Conservation (phyloP, 108 stramenopile species). For the Skeletonema grethae region DNA sequence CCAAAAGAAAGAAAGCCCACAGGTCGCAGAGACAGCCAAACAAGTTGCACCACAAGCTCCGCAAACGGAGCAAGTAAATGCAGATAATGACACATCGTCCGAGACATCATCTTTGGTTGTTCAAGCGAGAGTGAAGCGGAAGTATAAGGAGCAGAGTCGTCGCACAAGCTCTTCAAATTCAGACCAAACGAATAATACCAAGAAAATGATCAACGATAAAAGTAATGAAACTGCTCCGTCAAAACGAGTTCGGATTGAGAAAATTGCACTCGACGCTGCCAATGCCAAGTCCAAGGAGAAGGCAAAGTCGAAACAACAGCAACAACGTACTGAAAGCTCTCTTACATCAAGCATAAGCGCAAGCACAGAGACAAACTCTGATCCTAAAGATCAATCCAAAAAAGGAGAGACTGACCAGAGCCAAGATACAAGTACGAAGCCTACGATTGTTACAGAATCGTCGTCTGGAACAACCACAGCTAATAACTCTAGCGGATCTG, state of each 20-base stretch:
- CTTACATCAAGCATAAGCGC: slow-evolving; percentile 20
- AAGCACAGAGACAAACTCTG: slow-evolving; percentile 5
- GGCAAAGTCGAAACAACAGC: background rate
- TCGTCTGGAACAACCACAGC: slow-evolving; percentile 35
- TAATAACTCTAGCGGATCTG: slow-evolving; percentile 24
- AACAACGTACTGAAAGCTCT: slow-evolving; percentile 9
- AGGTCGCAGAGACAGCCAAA: slow-evolving; percentile 1
- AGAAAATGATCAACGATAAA: background rate
- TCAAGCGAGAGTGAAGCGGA: slow-evolving; percentile 59
- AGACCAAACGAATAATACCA: slow-evolving; percentile 8
- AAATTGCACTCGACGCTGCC: slow-evolving; percentile 14
- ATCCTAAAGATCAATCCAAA: background rate
- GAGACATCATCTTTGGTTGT: slow-evolving; percentile 72
- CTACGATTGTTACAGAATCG: slow-evolving; percentile 20
- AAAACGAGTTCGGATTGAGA: slow-evolving; percentile 24
- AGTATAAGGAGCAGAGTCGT: slow-evolving; percentile 36
- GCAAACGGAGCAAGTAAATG: slow-evolving; percentile 2
- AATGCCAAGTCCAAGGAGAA: slow-evolving; percentile 12
- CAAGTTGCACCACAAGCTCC: background rate
- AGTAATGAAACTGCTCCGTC: slow-evolving; percentile 2
- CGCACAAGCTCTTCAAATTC: slow-evolving; percentile 2
- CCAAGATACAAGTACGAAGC: background rate
- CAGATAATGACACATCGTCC: slow-evolving; percentile 37
- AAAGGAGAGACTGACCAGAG: background rate
- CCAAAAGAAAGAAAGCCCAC: slow-evolving; percentile 7